Conservation (phyloP, 23 red algal genomes). For the Agarophyton chilense region DNA sequence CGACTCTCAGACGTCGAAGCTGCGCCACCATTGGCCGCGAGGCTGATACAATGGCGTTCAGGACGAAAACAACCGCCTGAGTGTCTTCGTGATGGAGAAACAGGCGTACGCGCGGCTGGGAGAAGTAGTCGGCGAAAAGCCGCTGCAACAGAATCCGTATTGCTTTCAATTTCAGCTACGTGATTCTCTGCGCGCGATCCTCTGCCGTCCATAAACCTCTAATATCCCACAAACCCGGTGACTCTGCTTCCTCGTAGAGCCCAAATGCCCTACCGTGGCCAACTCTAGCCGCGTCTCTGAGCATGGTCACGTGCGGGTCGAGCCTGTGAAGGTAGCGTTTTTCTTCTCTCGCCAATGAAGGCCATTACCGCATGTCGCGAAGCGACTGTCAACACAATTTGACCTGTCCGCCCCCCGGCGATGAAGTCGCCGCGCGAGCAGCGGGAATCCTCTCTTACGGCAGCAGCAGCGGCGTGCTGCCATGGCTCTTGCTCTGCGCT, state of each 20-base stretch:
- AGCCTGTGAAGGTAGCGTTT: background rate
- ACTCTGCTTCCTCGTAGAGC: no score
- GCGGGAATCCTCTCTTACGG: no score
- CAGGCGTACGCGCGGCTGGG: background rate
- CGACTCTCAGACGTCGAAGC: background rate
- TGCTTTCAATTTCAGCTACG: background rate
- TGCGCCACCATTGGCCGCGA: constrained; percentile 12
- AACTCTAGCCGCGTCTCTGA: background rate
- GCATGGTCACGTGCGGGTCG: background rate
- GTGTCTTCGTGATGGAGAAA: constrained; percentile 2
- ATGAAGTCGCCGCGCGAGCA: no score
- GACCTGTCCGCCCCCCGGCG: no score
- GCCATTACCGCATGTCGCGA: background rate
- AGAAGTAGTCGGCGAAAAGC: background rate
- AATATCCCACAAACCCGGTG: background rate
- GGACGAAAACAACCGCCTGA: background rate
- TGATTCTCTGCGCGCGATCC: background rate
- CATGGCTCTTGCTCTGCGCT: no score
- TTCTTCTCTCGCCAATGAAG: background rate
- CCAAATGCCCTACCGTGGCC: background rate
- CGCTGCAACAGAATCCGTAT: background rate
- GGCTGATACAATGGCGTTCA: background rate
- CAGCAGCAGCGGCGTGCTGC: no score
- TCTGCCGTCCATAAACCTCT: background rate
- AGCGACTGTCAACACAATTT: background rate